Evolutionary conservation across 75 land plant genomes (phyloP).

Genomic region (Larix kaempferi): DNA sequence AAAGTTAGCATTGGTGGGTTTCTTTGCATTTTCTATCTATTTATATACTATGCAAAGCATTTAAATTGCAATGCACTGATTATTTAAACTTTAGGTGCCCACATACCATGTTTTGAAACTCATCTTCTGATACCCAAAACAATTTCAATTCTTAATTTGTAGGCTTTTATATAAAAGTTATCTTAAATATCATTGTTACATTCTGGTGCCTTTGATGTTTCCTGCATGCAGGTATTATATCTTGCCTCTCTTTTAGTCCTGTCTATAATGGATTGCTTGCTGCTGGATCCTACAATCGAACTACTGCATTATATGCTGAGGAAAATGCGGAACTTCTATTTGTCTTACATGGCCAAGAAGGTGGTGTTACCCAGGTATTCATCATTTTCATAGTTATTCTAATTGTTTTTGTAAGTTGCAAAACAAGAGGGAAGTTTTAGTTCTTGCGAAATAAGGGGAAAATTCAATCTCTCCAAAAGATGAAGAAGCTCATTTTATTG

Average conservation of each 20-base stretch:
- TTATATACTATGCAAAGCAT: no score
- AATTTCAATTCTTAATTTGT: no score
- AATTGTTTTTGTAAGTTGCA: not conserved
- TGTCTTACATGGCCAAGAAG: constrained; percentile 93
- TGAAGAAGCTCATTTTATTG: not conserved
- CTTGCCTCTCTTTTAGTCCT: constrained; percentile 79
- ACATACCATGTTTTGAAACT: no score
- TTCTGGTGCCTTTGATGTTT: not conserved
- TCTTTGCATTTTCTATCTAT: no score
- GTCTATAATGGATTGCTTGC: constrained; percentile 74
- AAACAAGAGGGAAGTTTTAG: no score
- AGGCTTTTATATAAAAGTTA: not conserved
- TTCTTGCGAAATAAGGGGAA: not conserved
- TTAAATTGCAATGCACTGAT: no score
- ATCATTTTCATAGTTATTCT: not conserved
- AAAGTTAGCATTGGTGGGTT: no score
- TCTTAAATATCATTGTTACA: not conserved
- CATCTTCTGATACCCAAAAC: no score
- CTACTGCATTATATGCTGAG: constrained; percentile 79
- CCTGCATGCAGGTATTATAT: constrained; percentile 70
- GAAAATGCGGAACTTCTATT: constrained; percentile 83
- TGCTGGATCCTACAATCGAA: constrained; percentile 83
- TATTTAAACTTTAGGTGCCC: no score
- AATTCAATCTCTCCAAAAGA: not conserved
- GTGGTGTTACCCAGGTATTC: constrained; percentile 95